Evolutionary conservation across 1,284 basidiomycete species (phyloP), one percentile per base, ranked within the genome.

Genomic region (Ustanciosporium gigantosporum): DNA sequence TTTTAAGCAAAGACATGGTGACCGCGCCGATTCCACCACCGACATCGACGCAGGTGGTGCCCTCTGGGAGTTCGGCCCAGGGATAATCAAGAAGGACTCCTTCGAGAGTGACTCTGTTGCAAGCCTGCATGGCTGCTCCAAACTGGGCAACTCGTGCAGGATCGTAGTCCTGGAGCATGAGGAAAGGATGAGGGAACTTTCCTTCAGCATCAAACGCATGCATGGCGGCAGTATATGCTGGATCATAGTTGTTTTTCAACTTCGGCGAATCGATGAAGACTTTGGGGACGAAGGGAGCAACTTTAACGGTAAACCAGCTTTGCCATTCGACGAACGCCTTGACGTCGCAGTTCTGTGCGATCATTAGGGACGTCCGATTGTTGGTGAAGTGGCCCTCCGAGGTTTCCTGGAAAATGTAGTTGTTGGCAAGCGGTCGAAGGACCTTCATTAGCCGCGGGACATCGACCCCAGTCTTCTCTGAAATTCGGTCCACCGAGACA

Each of bases 401-500:
- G 3, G 29, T 25, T 14, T 55, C 45, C 29, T 42, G 46, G 34
- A 60, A 60, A 37, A 60, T 44, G 32, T 60, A 31, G 29, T 25
- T 46, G 49, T 60, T 60, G 31, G 44, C 42, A 2, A 60, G 49
- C 2, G 43, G 44, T 14, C 57, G 39, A 2, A 60, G 41, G 20
- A 55, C 38, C 25, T 49, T 53, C 36, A 41, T 24, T 7, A 60
- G 41, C 4, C 52, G 38, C 13, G 39, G 9, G 3, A 44, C 38
- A 22, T 41, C 38, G n/a, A 55, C 11, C 3, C 52, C 47, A 0
- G 31, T 27, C 20, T 34, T 41, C 0, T 43, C 32, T 9, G 39
- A 39, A 5, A 60, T 48, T 11, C 45, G 31, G 14, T 48, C 36
- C 8, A 45, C 40, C 3, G 51, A 48, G 2, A 55, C 50, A 9